These are phyloP conservation scores for Breynia disticha DNA, from an alignment of 441 rosid species.

Conservation along the genomic window DNA sequence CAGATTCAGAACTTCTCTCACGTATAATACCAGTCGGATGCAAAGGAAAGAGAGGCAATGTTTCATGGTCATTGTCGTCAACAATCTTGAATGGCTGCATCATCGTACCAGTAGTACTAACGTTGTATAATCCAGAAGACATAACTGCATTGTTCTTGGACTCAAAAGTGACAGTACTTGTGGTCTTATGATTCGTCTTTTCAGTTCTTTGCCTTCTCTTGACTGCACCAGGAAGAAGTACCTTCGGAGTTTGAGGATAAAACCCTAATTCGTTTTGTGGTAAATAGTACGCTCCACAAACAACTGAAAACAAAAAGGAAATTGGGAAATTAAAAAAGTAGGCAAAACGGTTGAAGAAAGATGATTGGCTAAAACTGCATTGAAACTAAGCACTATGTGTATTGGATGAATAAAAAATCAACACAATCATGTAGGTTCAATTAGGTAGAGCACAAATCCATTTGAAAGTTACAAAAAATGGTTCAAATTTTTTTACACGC, in stretches of 20 bases:
- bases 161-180: background rate
- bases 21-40: slow-evolving; percentile 44
- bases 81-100: background rate
- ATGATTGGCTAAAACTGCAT: background rate
- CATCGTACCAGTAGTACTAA: background rate
- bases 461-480: slow-evolving; percentile 2
- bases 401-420: background rate
- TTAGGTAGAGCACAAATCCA: slow-evolving; percentile 2
- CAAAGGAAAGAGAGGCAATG: slow-evolving; percentile 63
- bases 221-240: slow-evolving; percentile 21
- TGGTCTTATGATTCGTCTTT: slow-evolving; percentile 11
- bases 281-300: slow-evolving; percentile 31
- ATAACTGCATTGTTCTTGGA: background rate
- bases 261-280: slow-evolving; percentile 34
- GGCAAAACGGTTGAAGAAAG: no score
- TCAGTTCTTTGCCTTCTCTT: slow-evolving; percentile 24
- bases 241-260: slow-evolving; percentile 26
- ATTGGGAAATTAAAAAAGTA: background rate
- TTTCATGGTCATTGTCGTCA: slow-evolving; percentile 18
- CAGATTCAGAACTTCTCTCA: slow-evolving; percentile 14
- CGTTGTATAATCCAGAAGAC: no score
- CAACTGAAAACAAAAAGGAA: slow-evolving; percentile 18
- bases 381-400: background rate
- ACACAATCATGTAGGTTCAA: background rate
- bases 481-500: background rate